Percentiles rank a stretch among this genome's conserved stretches.
These are phyloP conservation scores for Globisporangium paroecandrum DNA, from an alignment of 352 stramenopile species.

Conservation along the genomic window DNA sequence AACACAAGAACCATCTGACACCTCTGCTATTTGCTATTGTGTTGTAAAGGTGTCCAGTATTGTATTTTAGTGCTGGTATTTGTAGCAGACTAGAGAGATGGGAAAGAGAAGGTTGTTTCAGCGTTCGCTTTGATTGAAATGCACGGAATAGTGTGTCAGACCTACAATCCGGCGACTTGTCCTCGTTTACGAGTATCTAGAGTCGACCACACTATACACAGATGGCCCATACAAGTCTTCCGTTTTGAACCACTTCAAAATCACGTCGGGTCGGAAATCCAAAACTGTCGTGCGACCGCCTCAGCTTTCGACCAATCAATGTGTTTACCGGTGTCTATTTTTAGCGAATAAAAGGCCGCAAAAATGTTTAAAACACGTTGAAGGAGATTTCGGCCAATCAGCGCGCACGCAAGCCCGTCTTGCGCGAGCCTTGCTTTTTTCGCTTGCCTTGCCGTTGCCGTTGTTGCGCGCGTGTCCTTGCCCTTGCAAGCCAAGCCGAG, in stretches of 20 bases:
- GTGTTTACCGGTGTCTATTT: constrained; percentile 1
- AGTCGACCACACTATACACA: background rate
- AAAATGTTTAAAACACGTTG: background rate
- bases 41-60: background rate
- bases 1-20: background rate
- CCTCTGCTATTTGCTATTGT: background rate
- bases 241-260: background rate
- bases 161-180: no score
- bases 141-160: constrained; percentile 2
- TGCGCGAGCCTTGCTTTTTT: background rate
- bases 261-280: constrained; percentile 8
- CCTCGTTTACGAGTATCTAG: background rate
- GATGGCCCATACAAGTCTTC: background rate
- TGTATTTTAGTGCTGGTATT: background rate
- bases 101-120: no score
- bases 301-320: constrained; percentile 7
- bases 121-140: background rate
- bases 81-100: no score
- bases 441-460: no score
- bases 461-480: constrained; percentile 1
- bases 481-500: background rate
- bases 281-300: background rate
- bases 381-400: background rate
- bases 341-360: constrained; percentile 13
- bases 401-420: background rate